Conservation (phyloP, 2,329 filamentous ascomycete species). For the Lachnum nothofagi region DNA sequence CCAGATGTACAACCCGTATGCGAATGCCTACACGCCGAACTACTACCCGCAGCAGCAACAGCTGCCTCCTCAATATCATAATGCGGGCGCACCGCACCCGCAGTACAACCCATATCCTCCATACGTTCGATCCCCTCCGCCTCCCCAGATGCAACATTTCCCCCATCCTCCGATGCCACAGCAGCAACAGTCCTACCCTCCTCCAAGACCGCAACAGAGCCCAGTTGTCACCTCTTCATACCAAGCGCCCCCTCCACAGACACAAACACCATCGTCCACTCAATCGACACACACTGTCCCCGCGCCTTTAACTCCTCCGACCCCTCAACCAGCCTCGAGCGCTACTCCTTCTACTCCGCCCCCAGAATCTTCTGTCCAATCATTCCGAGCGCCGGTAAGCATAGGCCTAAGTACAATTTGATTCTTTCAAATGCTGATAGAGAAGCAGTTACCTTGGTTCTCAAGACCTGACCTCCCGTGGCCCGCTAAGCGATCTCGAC, state of each 20-base stretch:
- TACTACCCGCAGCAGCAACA: constrained; percentile 54
- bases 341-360: constrained; percentile 26
- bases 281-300: constrained; percentile 27
- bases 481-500: constrained; percentile 40
- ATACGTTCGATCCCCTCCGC: constrained; percentile 47
- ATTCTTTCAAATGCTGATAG: constrained; percentile 27
- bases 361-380: constrained; percentile 22
- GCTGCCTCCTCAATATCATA: constrained; percentile 56
- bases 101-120: constrained; percentile 40
- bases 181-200: constrained; percentile 33
- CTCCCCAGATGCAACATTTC: constrained; percentile 49
- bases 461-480: constrained; percentile 49
- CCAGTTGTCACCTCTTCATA: constrained; percentile 52
- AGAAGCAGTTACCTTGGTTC: constrained; percentile 51
- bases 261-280: constrained; percentile 38
- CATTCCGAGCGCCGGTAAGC: constrained; percentile 51
- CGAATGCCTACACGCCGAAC: constrained; percentile 44
- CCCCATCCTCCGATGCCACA: constrained; percentile 39
- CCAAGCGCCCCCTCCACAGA: constrained; percentile 42
- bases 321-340: constrained; percentile 36
- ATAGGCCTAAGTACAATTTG: not conserved
- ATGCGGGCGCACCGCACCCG: constrained; percentile 41
- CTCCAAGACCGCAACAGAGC: constrained; percentile 45
- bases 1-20: constrained; percentile 48
- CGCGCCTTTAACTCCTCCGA: constrained; percentile 42